Evolutionary conservation across 768 basidiomycete species (phyloP), one percentile per base, ranked within the genome.

Genomic region (Sarcomyxa edulis): DNA sequence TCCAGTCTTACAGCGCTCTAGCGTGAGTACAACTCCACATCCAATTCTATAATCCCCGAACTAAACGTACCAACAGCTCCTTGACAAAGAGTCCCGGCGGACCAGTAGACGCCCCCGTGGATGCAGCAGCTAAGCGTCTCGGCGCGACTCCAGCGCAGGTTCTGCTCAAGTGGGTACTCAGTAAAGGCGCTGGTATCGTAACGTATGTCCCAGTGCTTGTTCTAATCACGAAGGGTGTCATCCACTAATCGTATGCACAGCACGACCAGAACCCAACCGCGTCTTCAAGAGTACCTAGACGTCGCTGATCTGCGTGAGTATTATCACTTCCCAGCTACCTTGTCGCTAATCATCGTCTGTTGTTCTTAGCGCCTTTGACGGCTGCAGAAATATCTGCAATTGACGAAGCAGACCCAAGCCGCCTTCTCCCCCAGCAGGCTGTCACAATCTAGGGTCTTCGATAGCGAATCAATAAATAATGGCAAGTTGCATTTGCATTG

Each of bases 121-220:
- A 65, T 23, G 56, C 60, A 10, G 78, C 84, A 24, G 74, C 81
- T 0, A 51, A 61, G 6, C 61, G 71, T 5, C 65, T 76, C 18
- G 61, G 65, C 7, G 74, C 68, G 11, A 71, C 71, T 3, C 61
- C 71, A 2, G 84, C 84, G 41, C 84, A 88, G 52, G 71, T 85
- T 7, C 62, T 87, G 4, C 64, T 86, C 6, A 80, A 81, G 1
- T 85, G 84, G 84, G 71, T 74, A 4, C 82, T 77, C 50, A 65
- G 73, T 6, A 86, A 88, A 53, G 80, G 76, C 7, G 74, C 72
- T 1, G 73, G 83, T 4, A 69, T 71, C 18, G 69, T 84, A 45
- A 85, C 80, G 76, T 84, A 52, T 37, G 54, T 39, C 74, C 74
- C 83, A 0, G 73, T 88, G 1, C 81, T 84, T 50, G 55, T 54